phyloP scores from a whole-genome alignment of 2,329 filamentous ascomycete genomes.

The Fusarium odoratissimum region DNA sequence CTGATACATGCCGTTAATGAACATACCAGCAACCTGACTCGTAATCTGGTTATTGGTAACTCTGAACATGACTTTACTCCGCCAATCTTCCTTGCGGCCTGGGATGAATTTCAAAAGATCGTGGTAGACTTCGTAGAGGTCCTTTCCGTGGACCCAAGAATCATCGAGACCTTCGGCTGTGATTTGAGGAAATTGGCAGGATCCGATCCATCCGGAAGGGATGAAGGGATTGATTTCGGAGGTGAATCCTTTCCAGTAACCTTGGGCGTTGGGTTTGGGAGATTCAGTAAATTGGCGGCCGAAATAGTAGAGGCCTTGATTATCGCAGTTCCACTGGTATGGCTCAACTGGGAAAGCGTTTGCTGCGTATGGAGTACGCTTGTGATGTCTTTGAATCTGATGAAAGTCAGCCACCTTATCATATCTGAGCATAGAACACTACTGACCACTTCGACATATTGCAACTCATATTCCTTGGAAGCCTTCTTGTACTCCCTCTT shows the following conservation, averaged over 20 bases:
- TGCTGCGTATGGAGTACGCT: slow-evolving; percentile 81
- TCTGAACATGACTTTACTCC: slow-evolving; percentile 67
- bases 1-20: slow-evolving; percentile 77
- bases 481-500: slow-evolving; percentile 70
- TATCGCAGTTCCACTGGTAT: slow-evolving; percentile 78
- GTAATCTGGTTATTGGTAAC: slow-evolving; percentile 88
- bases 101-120: slow-evolving; percentile 77
- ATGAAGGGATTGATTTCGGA: slow-evolving; percentile 74
- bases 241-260: slow-evolving; percentile 74
- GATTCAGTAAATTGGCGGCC: slow-evolving; percentile 63
- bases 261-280: slow-evolving; percentile 61
- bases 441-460: slow-evolving; percentile 76
- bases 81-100: slow-evolving; percentile 54
- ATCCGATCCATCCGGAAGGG: slow-evolving; percentile 75
- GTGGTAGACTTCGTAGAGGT: slow-evolving; percentile 81
- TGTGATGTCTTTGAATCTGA: slow-evolving; percentile 86
- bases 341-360: slow-evolving; percentile 82
- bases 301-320: slow-evolving; percentile 77
- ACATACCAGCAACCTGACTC: slow-evolving; percentile 80
- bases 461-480: slow-evolving; percentile 68
- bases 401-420: background rate
- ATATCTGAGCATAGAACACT: too few species aligned
- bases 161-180: slow-evolving; percentile 78
- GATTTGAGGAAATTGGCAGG: slow-evolving; percentile 85
- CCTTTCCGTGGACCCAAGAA: slow-evolving; percentile 79